Base-by-base conservation (phyloP, 306 rosid genomes). In the Medicago truncatula region DNA sequence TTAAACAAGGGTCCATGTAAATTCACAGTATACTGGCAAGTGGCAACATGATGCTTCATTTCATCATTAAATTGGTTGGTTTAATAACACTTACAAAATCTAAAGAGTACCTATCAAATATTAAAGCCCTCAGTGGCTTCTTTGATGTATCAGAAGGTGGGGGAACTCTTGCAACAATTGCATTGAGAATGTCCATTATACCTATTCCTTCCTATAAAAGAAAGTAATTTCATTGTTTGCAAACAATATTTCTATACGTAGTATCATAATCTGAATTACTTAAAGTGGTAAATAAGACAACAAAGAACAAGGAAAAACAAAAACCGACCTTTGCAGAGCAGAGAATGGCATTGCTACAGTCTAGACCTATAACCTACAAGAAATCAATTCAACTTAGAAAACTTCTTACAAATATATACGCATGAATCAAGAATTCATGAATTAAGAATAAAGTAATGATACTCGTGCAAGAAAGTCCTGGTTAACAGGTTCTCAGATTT, bases 301-400 rank as follows among this genome's bases (percentile, higher is more conserved):
- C 16, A 25, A 43, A 70, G 20, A 73, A 66, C 49, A 40, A 18
- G 65, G 74, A 76, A 11, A 71, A 58, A 53, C 20, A 76, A 71
- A 41, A 76, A 80, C 93, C 54, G 16, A 92, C 97, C 96, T 93
- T 93, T 4, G 97, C 98, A 66, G 98, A 93, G 83, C 98, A 93
- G 43, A 83, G 85, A 65, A 93, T 91, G 8, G 97, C 98, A 15
- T 85, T 87, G 85, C 90, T 89, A 70, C 98, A 93, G 63, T 93
- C 97, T 79, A 93, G 81, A 61, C 98, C 98, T 47, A 93, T 83
- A 84, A 91, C 76, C 97, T 89, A 78, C 84, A 83, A 73, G 69
- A 85, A 69, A 74, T 62, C 36, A 61, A 62, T 70, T 76, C 69
- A 67, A 43, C 41, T 67, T 61, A 60, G 38, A 78, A 82, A n/a